Conservation (phyloP, 2,329 filamentous ascomycete genomes). For the Neurospora sp. region DNA sequence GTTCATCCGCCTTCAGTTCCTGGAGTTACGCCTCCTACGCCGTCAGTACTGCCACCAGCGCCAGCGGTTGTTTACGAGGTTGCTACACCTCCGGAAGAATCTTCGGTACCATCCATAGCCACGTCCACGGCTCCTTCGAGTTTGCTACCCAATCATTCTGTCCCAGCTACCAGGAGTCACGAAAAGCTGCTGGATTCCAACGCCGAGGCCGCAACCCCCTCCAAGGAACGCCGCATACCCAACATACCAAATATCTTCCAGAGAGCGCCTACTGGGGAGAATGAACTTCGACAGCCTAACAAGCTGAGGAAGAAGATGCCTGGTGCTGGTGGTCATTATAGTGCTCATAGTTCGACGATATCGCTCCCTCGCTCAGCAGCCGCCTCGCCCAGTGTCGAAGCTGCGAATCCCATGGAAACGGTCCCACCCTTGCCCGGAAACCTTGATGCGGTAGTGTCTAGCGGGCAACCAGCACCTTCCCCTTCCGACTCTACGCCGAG, state of each 20-base stretch:
- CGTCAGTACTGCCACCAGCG: constrained; percentile 41
- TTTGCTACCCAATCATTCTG: constrained; percentile 6
- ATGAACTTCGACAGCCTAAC: constrained; percentile 67
- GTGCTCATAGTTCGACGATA: constrained; percentile 80
- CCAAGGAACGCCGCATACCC: constrained; percentile 58
- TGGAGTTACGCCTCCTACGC: constrained; percentile 19
- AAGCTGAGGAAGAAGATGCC: constrained; percentile 83
- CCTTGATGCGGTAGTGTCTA: constrained; percentile 9
- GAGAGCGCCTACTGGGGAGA: constrained; percentile 53
- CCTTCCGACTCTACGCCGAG: constrained; percentile 37
- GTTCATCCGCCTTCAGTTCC: constrained; percentile 16
- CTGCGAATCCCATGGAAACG: constrained; percentile 36
- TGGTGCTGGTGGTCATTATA: constrained; percentile 68
- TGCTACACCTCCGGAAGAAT: constrained; percentile 23
- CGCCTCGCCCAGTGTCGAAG: constrained; percentile 37
- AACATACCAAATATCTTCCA: constrained; percentile 62
- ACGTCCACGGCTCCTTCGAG: constrained; percentile 7
- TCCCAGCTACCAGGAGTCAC: constrained; percentile 12
- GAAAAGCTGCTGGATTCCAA: constrained; percentile 18
- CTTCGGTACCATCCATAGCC: constrained; percentile 4
- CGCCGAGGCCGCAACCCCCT: constrained; percentile 37
- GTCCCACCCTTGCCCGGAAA: constrained; percentile 9
- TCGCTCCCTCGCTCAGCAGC: constrained; percentile 50
- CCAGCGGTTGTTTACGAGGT: constrained; percentile 27
- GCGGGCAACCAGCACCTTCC: constrained; percentile 15